phyloP scores from a whole-genome alignment of 371 early-diverging fungal genomes.

The Apophysomyces elegans region DNA sequence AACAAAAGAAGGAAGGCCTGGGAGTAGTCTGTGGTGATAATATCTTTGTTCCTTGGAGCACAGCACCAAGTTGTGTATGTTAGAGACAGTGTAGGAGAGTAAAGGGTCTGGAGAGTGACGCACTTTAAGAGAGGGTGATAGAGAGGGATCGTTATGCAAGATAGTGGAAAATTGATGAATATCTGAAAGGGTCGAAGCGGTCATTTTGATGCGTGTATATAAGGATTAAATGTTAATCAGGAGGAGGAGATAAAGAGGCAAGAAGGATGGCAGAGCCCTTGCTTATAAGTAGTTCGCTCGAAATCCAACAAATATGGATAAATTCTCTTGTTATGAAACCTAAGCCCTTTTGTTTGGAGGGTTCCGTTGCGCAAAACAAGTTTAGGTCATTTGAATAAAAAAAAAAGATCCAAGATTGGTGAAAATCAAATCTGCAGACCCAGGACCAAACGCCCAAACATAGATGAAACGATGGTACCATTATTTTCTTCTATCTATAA shows the following conservation, averaged over 20 bases:
- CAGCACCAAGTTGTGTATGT: constrained; percentile 33
- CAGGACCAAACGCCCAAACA: not conserved
- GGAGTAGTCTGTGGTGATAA: constrained; percentile 40
- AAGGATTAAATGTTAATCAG: too few species aligned
- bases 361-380: constrained; percentile 5
- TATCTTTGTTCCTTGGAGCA: constrained; percentile 38
- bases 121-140: constrained; percentile 21
- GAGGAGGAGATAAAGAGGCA: not conserved
- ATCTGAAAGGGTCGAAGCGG: constrained; percentile 9
- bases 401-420: constrained; percentile 2
- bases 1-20: constrained; percentile 40
- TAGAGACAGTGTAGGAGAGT: constrained; percentile 34
- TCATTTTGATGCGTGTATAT: not conserved
- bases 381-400: not conserved
- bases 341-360: constrained; percentile 12
- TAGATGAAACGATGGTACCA: constrained; percentile 10
- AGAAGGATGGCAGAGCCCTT: not conserved
- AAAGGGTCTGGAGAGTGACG: constrained; percentile 40
- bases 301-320: constrained; percentile 9
- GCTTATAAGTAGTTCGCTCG: not conserved
- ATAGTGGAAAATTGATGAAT: not conserved
- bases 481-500: not conserved
- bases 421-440: constrained; percentile 7
- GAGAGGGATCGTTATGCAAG: not conserved
- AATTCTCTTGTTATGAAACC: constrained; percentile 8